Evolutionary conservation across 768 basidiomycete species (phyloP).

Genomic region (Mycena floridula): DNA sequence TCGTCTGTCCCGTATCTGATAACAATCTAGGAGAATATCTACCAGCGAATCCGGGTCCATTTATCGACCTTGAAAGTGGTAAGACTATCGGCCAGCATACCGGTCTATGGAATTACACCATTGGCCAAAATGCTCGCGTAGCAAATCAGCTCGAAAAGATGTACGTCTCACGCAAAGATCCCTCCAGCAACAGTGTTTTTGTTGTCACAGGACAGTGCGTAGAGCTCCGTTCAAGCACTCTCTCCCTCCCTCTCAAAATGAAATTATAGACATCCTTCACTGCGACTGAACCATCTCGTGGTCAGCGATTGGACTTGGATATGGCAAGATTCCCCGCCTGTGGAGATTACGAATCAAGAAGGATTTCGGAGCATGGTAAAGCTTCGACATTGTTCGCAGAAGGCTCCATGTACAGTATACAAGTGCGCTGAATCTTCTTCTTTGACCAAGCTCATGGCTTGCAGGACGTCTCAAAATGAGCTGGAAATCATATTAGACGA

Average conservation of each 20-base stretch:
- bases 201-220: conserved; percentile 75
- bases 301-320: conserved; percentile 70
- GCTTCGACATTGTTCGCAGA: conserved; percentile 65
- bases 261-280: too few relatives aligned
- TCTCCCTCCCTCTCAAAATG: not conserved
- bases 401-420: conserved; percentile 46
- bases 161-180: conserved; percentile 74
- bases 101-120: conserved; percentile 81
- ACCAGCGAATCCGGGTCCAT: conserved; percentile 57
- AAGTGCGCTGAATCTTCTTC: conserved; percentile 32
- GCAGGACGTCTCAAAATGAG: conserved; percentile 14
- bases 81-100: conserved; percentile 51
- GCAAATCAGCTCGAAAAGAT: conserved; percentile 52
- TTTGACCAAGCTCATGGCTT: not conserved
- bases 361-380: conserved; percentile 51
- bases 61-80: conserved; percentile 54
- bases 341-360: conserved; percentile 26
- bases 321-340: conserved; percentile 56
- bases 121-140: conserved; percentile 76
- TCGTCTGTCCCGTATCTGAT: not conserved
- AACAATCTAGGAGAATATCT: conserved; percentile 70
- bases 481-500: conserved; percentile 45
- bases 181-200: conserved; percentile 55
- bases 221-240: conserved; percentile 33
- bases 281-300: too few relatives aligned